Conservation (phyloP, 2,329 filamentous ascomycete genomes). For the Volutella citrinella region DNA sequence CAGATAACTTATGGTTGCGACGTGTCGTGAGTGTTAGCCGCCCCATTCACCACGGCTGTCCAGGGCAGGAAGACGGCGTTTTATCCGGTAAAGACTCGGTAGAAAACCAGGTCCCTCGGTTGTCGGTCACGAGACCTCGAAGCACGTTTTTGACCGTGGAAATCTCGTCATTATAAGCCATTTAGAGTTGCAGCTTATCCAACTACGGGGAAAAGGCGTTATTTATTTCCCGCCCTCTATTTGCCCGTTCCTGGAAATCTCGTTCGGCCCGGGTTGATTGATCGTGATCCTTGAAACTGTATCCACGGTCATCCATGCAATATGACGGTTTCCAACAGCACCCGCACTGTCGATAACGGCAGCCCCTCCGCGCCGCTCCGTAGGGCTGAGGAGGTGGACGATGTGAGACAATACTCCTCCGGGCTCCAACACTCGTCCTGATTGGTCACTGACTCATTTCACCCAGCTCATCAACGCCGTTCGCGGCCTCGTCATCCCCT, state of each 20-base stretch:
- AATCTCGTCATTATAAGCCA: conserved; percentile 15
- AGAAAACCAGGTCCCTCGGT: conserved; percentile 22
- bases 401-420: conserved; percentile 20
- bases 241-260: conserved; percentile 3
- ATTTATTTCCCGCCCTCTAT: too few species aligned
- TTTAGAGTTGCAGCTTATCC: too few species aligned
- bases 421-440: background rate
- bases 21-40: too few species aligned
- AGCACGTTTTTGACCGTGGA: conserved; percentile 11
- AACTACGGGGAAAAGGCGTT: too few species aligned
- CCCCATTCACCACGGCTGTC: too few species aligned
- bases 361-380: conserved; percentile 22
- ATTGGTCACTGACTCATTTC: conserved; percentile 20
- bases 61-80: too few species aligned
- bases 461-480: conserved; percentile 65
- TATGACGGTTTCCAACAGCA: conserved; percentile 25
- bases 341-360: conserved; percentile 12
- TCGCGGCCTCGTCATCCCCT: conserved; percentile 65
- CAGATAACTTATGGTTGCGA: too few species aligned
- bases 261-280: background rate
- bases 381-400: conserved; percentile 31
- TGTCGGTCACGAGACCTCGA: conserved; percentile 25
- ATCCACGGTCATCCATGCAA: conserved; percentile 6
- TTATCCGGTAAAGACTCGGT: conserved; percentile 25
- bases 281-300: conserved; percentile 1